These are phyloP conservation scores for Geotrichum carabidarum DNA, from an alignment of 1,139 yeast genomes.

Conservation along the genomic window DNA sequence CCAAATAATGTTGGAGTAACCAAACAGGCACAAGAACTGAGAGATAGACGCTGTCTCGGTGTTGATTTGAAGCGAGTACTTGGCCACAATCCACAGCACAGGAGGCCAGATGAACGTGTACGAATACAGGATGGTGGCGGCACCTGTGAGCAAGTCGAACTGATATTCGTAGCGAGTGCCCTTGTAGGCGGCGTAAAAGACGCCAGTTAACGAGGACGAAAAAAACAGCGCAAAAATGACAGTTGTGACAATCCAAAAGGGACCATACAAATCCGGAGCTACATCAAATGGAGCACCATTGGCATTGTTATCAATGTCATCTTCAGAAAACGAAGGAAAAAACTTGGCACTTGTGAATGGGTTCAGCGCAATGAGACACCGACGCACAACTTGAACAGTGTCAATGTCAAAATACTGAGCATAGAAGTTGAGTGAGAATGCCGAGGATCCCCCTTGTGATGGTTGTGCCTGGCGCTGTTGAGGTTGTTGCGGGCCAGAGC, in stretches of 20 bases:
- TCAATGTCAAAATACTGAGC: constrained; percentile 60
- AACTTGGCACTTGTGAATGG: constrained; percentile 31
- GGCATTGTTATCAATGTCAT: constrained; percentile 31
- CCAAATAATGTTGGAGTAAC: constrained; percentile 77
- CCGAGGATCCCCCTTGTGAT: constrained; percentile 17
- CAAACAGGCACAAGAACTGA: constrained; percentile 58
- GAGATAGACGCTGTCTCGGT: constrained; percentile 36
- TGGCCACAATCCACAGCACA: constrained; percentile 47
- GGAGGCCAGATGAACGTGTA: constrained; percentile 63
- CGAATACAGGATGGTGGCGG: constrained; percentile 65
- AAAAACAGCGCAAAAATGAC: constrained; percentile 68
- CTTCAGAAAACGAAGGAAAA: constrained; percentile 27
- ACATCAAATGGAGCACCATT: constrained; percentile 33
- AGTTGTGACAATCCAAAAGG: constrained; percentile 80
- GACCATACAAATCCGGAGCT: constrained; percentile 66
- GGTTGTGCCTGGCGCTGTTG: background rate
- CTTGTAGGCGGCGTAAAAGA: constrained; percentile 41
- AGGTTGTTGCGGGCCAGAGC: background rate
- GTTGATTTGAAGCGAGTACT: constrained; percentile 37
- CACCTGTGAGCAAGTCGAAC: constrained; percentile 59
- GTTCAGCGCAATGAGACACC: constrained; percentile 38
- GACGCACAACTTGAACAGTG: constrained; percentile 48
- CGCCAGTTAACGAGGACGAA: constrained; percentile 60
- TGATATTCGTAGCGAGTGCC: constrained; percentile 50
- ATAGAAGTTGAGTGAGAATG: constrained; percentile 54